Evolutionary conservation across 2,329 filamentous ascomycete genomes (phyloP).

Genomic region (Stachybotrys chartarum): DNA sequence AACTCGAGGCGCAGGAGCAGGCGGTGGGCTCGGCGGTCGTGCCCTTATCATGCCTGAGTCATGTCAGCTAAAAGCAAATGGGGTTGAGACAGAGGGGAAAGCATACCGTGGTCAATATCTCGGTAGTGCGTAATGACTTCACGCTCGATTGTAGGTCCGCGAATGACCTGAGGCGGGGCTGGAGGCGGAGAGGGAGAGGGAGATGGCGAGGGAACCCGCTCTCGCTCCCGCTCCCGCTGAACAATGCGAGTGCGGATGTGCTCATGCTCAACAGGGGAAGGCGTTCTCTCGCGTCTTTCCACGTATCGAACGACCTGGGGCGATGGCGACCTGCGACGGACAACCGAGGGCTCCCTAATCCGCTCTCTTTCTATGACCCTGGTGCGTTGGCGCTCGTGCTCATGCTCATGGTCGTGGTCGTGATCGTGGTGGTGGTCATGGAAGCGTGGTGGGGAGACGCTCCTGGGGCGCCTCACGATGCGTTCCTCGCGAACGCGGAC

Average conservation of each 20-base stretch:
- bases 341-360: constrained; percentile 28
- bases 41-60: constrained; percentile 36
- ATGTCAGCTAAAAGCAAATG: constrained; percentile 6
- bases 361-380: constrained; percentile 31
- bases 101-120: constrained; percentile 77
- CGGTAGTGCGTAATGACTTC: constrained; percentile 86
- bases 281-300: constrained; percentile 28
- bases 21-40: constrained; percentile 29
- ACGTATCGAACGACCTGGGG: constrained; percentile 32
- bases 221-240: constrained; percentile 34
- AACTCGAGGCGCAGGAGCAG: constrained; percentile 41
- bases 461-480: constrained; percentile 34
- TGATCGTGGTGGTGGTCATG: constrained; percentile 10
- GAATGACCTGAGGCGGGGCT: constrained; percentile 59
- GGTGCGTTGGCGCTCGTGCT: constrained; percentile 26
- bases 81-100: neutral
- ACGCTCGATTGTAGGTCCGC: constrained; percentile 74
- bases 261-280: constrained; percentile 32
- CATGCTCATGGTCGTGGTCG: constrained; percentile 20
- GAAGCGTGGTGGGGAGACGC: constrained; percentile 28
- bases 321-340: constrained; percentile 27
- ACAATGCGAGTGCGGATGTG: constrained; percentile 43
- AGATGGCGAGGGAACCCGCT: constrained; percentile 22
- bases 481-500: constrained; percentile 34
- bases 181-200: constrained; percentile 44